Evolutionary conservation across 2,329 filamentous ascomycete genomes (phyloP).

Genomic region (Cytospora paraplurivora): DNA sequence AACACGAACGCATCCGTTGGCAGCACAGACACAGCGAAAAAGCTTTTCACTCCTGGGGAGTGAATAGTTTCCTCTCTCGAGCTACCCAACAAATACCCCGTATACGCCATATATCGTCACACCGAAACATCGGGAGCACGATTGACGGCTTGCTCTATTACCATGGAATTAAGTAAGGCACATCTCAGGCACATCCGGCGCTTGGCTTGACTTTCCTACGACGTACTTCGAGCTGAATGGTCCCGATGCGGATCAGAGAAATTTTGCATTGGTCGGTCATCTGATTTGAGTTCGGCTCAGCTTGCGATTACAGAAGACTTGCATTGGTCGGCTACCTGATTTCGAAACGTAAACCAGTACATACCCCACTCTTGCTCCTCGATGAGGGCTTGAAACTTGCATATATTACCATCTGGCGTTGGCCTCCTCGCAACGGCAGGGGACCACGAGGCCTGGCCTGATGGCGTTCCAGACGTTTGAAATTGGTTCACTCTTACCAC

Average conservation of each 20-base stretch:
- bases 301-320: neutral
- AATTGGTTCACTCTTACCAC: neutral
- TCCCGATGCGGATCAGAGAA: constrained; percentile 9
- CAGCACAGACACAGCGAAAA: constrained; percentile 67
- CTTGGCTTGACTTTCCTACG: neutral
- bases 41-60: constrained; percentile 46
- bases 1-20: constrained; percentile 63
- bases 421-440: constrained; percentile 12
- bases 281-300: constrained; percentile 7
- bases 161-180: neutral
- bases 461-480: constrained; percentile 15
- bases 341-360: constrained; percentile 16
- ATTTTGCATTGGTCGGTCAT: constrained; percentile 26
- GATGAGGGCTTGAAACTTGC: constrained; percentile 18
- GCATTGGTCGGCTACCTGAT: constrained; percentile 28
- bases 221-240: constrained; percentile 9
- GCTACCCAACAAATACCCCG: neutral
- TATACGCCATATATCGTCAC: neutral
- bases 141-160: neutral
- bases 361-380: constrained; percentile 5
- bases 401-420: constrained; percentile 28
- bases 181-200: neutral
- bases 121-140: neutral
- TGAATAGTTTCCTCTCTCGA: constrained; percentile 20
- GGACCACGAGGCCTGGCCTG: constrained; percentile 18